A percentile compares a stretch with the other conserved stretches of the same genome.
These are phyloP conservation scores for Euphorbia schlechtendalii DNA, from an alignment of 441 rosid species.

Conservation along the genomic window DNA sequence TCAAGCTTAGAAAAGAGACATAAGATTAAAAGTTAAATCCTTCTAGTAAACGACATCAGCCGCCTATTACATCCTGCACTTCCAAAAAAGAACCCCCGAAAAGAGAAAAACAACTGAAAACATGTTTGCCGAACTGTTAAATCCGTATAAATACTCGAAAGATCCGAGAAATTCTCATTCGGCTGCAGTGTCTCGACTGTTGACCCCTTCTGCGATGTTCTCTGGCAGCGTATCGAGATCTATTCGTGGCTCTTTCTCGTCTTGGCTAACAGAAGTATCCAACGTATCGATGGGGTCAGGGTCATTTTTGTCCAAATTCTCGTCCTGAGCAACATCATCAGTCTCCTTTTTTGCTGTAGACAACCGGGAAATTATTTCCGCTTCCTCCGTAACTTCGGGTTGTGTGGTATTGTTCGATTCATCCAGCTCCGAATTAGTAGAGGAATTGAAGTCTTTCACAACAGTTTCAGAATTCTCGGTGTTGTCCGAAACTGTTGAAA, in stretches of 20 bases:
- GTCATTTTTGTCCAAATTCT: no score
- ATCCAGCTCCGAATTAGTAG: conserved; percentile 22
- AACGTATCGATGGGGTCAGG: conserved; percentile 35
- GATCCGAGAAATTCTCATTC: conserved; percentile 25
- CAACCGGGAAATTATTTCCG: conserved; percentile 21
- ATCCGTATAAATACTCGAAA: no score
- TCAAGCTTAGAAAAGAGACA: no score
- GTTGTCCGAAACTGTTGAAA: conserved; percentile 22
- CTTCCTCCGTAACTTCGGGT: conserved; percentile 28
- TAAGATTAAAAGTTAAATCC: no score
- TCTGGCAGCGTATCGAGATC: conserved; percentile 54
- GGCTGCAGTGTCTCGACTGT: conserved; percentile 37
- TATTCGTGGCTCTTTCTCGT: conserved; percentile 37
- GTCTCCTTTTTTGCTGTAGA: conserved; percentile 19
- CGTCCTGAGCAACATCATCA: conserved; percentile 25
- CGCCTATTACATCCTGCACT: no score
- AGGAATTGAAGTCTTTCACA: conserved; percentile 29
- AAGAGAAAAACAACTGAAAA: no score
- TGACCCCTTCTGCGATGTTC: conserved; percentile 26
- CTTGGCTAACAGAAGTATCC: conserved; percentile 33
- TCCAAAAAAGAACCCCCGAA: no score
- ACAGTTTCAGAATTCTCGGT: conserved; percentile 14
- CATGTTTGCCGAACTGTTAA: no score
- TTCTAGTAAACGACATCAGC: no score
- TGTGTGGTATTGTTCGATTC: conserved; percentile 19